Evolutionary conservation across 2,329 filamentous ascomycete species (phyloP).

Genomic region (Aspergillus sergii): DNA sequence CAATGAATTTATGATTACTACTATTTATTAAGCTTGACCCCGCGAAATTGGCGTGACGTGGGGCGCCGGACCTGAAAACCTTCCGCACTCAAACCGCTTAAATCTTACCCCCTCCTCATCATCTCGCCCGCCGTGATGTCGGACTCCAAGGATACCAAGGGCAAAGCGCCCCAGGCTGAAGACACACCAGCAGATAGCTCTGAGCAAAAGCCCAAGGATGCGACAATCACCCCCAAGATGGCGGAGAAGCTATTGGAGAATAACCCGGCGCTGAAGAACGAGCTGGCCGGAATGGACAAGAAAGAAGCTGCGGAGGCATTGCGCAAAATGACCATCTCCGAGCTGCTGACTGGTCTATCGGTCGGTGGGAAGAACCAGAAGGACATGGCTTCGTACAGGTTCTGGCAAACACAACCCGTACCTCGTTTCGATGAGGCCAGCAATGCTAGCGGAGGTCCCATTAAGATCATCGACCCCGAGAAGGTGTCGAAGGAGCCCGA

Average conservation of each 20-base stretch:
- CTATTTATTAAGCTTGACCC: neutral
- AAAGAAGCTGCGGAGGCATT: constrained; percentile 58
- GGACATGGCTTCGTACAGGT: constrained; percentile 97
- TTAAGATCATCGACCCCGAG: constrained; percentile 77
- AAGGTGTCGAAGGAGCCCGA: constrained; percentile 77
- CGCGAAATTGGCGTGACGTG: constrained; percentile 25
- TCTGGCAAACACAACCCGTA: constrained; percentile 97
- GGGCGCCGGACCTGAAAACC: constrained; percentile 25
- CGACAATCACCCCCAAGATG: constrained; percentile 39
- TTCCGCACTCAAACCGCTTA: constrained; percentile 23
- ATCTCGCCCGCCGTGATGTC: constrained; percentile 32
- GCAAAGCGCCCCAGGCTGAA: constrained; percentile 12
- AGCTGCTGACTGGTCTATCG: constrained; percentile 59
- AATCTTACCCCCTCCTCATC: constrained; percentile 17
- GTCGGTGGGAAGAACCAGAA: constrained; percentile 85
- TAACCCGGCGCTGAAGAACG: constrained; percentile 67
- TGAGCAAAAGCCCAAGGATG: constrained; percentile 29
- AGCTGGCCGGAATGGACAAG: constrained; percentile 72
- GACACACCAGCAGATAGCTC: constrained; percentile 4
- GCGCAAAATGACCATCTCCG: constrained; percentile 50
- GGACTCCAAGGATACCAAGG: constrained; percentile 19
- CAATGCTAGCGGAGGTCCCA: constrained; percentile 72
- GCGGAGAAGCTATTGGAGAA: constrained; percentile 46
- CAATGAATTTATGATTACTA: neutral
- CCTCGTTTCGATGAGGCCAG: constrained; percentile 71